phyloP scores from a whole-genome alignment of 331 rosid genomes.

The Saraca asoca region DNA sequence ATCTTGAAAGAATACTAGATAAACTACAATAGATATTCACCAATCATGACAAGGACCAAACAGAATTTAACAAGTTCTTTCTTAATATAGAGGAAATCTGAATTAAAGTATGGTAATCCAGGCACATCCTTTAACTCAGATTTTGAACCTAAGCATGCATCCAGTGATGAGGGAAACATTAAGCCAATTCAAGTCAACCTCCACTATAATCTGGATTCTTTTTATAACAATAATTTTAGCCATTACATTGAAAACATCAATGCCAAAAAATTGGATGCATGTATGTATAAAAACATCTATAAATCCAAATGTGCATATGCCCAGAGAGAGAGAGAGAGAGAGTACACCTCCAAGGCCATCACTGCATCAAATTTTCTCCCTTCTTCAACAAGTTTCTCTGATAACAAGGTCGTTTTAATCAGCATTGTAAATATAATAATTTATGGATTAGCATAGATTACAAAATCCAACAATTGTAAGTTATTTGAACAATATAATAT shows the following conservation, averaged over 20 bases:
- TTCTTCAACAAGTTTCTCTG: conserved; percentile 90
- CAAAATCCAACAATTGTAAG: conserved; percentile 20
- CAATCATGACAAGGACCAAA: conserved; percentile 12
- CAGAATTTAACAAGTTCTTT: not conserved
- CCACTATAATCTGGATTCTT: no score
- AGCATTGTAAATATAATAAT: conserved; percentile 21
- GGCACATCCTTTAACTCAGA: not conserved
- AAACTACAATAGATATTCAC: not conserved
- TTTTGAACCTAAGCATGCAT: conserved; percentile 20
- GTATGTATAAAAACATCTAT: not conserved
- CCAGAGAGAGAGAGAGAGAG: no score
- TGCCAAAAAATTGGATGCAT: no score
- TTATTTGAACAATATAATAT: conserved; percentile 9
- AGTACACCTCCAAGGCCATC: conserved; percentile 88
- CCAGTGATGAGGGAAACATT: not conserved
- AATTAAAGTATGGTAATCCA: not conserved
- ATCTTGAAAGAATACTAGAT: not conserved
- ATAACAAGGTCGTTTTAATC: conserved; percentile 19
- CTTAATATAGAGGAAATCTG: not conserved
- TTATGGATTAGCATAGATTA: not conserved
- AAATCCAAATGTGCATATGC: not conserved
- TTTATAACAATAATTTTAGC: no score
- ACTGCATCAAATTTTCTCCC: conserved; percentile 78
- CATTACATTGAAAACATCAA: no score
- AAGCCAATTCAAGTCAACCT: not conserved